phyloP scores from a whole-genome alignment of 768 basidiomycete species.

The Pleurotus tuoliensis region DNA sequence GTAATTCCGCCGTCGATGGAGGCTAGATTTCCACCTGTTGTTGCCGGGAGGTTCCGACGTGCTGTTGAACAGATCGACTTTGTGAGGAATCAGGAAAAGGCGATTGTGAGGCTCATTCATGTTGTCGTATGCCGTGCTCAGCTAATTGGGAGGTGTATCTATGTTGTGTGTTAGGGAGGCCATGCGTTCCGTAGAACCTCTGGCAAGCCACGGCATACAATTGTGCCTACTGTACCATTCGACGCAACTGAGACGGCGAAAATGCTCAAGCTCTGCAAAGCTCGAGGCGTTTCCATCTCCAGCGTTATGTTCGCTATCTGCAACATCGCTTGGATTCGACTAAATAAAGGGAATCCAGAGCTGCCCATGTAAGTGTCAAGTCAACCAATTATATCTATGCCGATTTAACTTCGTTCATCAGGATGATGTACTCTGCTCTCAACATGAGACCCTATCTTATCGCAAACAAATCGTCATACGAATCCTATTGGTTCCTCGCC shows the following conservation, averaged over 20 bases:
- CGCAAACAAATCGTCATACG: conserved; percentile 36
- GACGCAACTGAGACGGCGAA: conserved; percentile 49
- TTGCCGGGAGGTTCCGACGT: conserved; percentile 34
- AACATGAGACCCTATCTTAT: conserved; percentile 66
- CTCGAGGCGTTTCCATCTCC: conserved; percentile 68
- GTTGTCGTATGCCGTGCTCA: neutral
- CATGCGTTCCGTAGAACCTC: conserved; percentile 61
- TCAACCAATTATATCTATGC: neutral
- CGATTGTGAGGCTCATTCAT: conserved; percentile 39
- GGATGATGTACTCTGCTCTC: conserved; percentile 84
- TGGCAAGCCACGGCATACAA: conserved; percentile 47
- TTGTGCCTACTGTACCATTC: conserved; percentile 68
- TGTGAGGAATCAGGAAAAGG: conserved; percentile 44
- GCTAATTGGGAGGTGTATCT: no score
- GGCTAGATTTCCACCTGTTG: conserved; percentile 35
- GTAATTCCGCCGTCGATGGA: conserved; percentile 42
- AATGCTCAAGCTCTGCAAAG: conserved; percentile 70
- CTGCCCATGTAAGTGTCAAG: conserved; percentile 43
- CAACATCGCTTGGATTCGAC: conserved; percentile 69
- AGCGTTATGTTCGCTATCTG: conserved; percentile 72
- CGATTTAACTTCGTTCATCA: conserved; percentile 15
- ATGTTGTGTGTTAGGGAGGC: conserved; percentile 52
- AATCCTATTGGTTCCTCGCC: conserved; percentile 81
- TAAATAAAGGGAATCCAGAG: conserved; percentile 37
- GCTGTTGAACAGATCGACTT: conserved; percentile 56